Evolutionary conservation across 1,284 basidiomycete species (phyloP).

Genomic region (Grifola frondosa): DNA sequence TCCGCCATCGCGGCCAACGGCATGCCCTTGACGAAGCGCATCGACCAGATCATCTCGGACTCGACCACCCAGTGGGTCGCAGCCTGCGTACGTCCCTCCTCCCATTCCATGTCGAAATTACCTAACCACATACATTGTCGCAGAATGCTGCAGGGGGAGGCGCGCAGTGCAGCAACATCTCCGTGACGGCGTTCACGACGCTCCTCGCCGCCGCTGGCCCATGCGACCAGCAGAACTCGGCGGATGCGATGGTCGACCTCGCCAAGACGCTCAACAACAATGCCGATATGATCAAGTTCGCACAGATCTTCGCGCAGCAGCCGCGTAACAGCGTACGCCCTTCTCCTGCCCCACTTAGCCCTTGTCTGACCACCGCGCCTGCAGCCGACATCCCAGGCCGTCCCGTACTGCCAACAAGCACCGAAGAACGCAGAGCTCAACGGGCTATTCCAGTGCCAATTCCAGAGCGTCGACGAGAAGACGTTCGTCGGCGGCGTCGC

Average conservation of each 20-base stretch:
- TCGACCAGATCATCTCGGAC: slow-evolving; percentile 33
- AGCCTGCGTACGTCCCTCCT: slow-evolving; percentile 29
- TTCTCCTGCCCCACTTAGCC: not conserved
- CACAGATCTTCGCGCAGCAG: slow-evolving; percentile 62
- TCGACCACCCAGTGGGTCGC: slow-evolving; percentile 34
- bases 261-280: slow-evolving; percentile 55
- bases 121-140: too few species aligned
- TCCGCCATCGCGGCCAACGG: slow-evolving; percentile 12
- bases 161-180: slow-evolving; percentile 50
- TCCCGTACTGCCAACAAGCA: slow-evolving; percentile 40
- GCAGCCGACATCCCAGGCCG: slow-evolving; percentile 35
- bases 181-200: slow-evolving; percentile 48
- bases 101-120: not conserved
- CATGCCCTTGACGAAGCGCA: slow-evolving; percentile 28
- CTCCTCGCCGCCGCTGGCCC: slow-evolving; percentile 50
- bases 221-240: slow-evolving; percentile 62
- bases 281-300: slow-evolving; percentile 52
- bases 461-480: slow-evolving; percentile 31
- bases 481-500: slow-evolving; percentile 32
- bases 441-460: slow-evolving; percentile 44
- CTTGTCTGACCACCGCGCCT: not conserved
- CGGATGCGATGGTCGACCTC: slow-evolving; percentile 58
- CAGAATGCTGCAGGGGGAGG: slow-evolving; percentile 50
- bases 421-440: slow-evolving; percentile 40
- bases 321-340: slow-evolving; percentile 42